Evolutionary conservation across 345 rosid species (phyloP).

Genomic region (Camelina sativa): DNA sequence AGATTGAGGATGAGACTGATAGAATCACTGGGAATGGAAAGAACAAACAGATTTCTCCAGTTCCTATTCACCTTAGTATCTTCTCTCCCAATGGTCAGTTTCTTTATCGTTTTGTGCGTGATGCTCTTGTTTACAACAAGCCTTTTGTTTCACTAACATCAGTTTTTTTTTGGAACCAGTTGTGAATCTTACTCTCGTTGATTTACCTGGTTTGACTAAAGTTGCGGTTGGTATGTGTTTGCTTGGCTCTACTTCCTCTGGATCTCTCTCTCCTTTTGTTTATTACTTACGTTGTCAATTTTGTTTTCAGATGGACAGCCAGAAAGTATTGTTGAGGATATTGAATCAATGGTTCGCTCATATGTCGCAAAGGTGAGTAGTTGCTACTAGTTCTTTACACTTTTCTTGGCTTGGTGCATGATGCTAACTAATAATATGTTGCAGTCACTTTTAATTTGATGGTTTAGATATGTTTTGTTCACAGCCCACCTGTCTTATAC

Average conservation of each 20-base stretch:
- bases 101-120: background rate
- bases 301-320: constrained; percentile 86
- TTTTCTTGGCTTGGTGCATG: constrained; percentile 5
- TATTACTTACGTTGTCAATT: constrained; percentile 9
- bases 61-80: constrained; percentile 93
- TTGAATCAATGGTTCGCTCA: constrained; percentile 81
- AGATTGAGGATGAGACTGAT: constrained; percentile 93
- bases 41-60: constrained; percentile 82
- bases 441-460: background rate
- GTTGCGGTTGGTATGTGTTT: constrained; percentile 80
- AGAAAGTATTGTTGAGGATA: constrained; percentile 76
- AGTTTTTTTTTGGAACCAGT: constrained; percentile 51
- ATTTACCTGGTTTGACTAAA: constrained; percentile 94
- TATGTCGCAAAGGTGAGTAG: constrained; percentile 76
- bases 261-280: background rate
- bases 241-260: background rate
- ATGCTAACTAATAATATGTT: background rate
- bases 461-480: constrained; percentile 9
- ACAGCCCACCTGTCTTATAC: constrained; percentile 85
- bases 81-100: constrained; percentile 78
- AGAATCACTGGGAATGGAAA: constrained; percentile 85
- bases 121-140: background rate
- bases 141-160: constrained; percentile 14
- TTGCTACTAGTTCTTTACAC: constrained; percentile 19
- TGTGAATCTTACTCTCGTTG: constrained; percentile 92